Percentiles rank a stretch among this genome's conserved stretches.
Evolutionary conservation across 2,329 filamentous ascomycete genomes (phyloP).

Genomic region (Clonostachys byssicola): DNA sequence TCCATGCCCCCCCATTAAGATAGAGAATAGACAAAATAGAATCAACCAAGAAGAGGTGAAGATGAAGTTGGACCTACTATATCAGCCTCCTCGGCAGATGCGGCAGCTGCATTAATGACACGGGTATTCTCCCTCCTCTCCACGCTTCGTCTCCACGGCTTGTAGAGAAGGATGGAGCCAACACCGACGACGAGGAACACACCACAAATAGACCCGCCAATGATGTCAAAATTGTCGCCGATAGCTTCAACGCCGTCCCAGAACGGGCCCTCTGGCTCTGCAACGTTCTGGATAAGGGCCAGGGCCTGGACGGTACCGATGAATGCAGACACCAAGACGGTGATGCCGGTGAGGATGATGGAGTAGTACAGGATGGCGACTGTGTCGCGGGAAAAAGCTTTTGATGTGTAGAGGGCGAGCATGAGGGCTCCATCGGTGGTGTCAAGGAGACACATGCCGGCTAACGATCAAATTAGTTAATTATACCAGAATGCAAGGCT

Average conservation of each 20-base stretch:
- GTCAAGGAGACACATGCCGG: slow-evolving; percentile 92
- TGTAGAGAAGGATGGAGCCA: slow-evolving; percentile 71
- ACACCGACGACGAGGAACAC: slow-evolving; percentile 76
- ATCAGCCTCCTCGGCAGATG: not conserved
- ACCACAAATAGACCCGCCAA: slow-evolving; percentile 83
- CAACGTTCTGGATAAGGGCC: slow-evolving; percentile 72
- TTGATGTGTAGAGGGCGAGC: slow-evolving; percentile 88
- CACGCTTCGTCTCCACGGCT: slow-evolving; percentile 65
- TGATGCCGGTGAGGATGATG: slow-evolving; percentile 78
- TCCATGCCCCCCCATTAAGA: too few species aligned
- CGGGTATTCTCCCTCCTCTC: slow-evolving; percentile 9
- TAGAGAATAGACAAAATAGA: too few species aligned
- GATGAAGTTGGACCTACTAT: too few species aligned
- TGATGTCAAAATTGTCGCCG: slow-evolving; percentile 78
- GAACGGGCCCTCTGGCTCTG: slow-evolving; percentile 69
- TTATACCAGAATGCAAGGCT: not conserved
- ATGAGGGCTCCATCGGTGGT: slow-evolving; percentile 91
- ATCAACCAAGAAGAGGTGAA: too few species aligned
- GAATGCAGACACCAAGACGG: slow-evolving; percentile 76
- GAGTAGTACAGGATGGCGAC: slow-evolving; percentile 96
- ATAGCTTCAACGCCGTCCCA: slow-evolving; percentile 82
- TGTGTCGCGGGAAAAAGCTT: slow-evolving; percentile 70
- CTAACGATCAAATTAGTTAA: slow-evolving; percentile 29
- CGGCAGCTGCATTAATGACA: not conserved
- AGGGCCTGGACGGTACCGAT: slow-evolving; percentile 85